Evolutionary conservation across 106 monocot genomes (phyloP).

Genomic region (Dendrobium officinale): DNA sequence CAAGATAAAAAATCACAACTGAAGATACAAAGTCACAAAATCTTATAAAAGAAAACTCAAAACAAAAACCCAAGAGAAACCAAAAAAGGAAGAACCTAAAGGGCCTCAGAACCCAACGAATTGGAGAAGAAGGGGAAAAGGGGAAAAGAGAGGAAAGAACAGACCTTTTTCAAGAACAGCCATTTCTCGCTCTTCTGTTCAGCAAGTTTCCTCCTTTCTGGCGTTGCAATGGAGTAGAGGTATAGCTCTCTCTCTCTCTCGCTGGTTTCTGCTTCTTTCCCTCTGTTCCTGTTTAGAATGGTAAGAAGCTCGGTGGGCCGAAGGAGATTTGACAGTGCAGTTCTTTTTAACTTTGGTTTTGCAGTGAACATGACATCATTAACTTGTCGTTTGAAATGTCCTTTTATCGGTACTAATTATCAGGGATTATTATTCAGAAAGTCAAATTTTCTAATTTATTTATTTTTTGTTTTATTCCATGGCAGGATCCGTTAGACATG

Average conservation of each 20-base stretch:
- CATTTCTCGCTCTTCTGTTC: not conserved
- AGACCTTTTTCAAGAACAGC: not conserved
- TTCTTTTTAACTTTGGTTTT: not conserved
- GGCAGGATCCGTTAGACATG: not conserved
- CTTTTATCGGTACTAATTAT: not conserved
- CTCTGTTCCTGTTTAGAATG: not conserved
- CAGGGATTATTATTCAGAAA: not conserved
- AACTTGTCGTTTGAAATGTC: not conserved
- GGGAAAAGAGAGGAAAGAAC: not conserved
- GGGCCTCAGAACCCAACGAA: not conserved
- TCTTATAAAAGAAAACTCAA: not conserved
- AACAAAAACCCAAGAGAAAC: not conserved
- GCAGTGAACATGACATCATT: not conserved
- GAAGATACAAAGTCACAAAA: too few species aligned
- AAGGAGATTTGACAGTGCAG: not conserved
- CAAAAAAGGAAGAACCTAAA: not conserved
- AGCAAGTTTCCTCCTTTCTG: constrained; percentile 2
- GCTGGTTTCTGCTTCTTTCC: not conserved
- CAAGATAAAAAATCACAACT: too few species aligned
- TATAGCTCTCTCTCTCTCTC: not conserved
- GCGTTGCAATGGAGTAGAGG: not conserved
- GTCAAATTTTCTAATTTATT: not conserved
- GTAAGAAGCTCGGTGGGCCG: not conserved
- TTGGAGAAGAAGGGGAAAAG: not conserved
- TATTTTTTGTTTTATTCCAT: not conserved